phyloP scores from a whole-genome alignment of 441 rosid species.

The Mallotus repandus region DNA sequence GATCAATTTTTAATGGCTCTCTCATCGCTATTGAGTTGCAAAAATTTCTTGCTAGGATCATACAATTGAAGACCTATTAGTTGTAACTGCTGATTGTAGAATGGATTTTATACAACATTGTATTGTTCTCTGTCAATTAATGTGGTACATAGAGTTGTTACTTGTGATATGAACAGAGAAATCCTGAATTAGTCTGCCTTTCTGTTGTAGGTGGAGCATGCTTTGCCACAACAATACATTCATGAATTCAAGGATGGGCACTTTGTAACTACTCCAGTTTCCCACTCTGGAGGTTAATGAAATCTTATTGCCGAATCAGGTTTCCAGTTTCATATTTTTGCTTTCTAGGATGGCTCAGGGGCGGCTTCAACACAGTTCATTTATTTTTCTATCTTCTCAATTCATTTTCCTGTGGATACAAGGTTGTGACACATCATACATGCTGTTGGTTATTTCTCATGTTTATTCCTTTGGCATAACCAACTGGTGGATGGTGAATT shows the following conservation, averaged over 20 bases:
- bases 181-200: constrained; percentile 2
- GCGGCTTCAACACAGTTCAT: constrained; percentile 10
- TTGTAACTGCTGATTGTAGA: not conserved
- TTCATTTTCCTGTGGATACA: constrained; percentile 26
- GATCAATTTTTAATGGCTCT: not conserved
- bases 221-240: constrained; percentile 81
- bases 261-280: constrained; percentile 80
- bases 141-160: not conserved
- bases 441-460: constrained; percentile 8
- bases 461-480: constrained; percentile 18
- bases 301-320: constrained; percentile 11
- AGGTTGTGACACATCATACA: constrained; percentile 11
- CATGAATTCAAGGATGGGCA: constrained; percentile 65
- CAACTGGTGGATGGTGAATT: constrained; percentile 4
- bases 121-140: not conserved
- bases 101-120: not conserved
- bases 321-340: constrained; percentile 17
- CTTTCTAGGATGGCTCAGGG: constrained; percentile 29
- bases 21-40: not conserved
- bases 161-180: not conserved
- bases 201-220: constrained; percentile 71
- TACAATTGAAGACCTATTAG: not conserved
- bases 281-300: constrained; percentile 85
- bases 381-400: constrained; percentile 13
- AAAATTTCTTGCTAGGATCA: too few species aligned